phyloP scores from a whole-genome alignment of 345 rosid species.

The Triadica sebifera region DNA sequence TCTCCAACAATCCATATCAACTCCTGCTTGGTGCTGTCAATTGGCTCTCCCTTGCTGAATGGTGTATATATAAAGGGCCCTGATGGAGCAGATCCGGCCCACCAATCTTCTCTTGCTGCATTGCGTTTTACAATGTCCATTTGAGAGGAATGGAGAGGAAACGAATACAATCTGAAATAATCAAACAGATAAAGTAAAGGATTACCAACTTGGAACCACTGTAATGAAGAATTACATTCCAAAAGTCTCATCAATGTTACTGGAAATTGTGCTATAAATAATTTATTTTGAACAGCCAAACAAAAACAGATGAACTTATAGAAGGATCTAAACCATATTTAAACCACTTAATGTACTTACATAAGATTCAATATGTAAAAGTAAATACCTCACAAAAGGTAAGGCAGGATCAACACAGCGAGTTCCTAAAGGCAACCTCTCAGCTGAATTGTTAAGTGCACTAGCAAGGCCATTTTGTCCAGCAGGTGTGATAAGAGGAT shows the following conservation, averaged over 20 bases:
- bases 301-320: background rate
- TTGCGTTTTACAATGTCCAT: slow-evolving; percentile 80
- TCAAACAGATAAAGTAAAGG: slow-evolving; percentile 1
- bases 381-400: slow-evolving; percentile 79
- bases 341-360: background rate
- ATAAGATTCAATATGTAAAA: background rate
- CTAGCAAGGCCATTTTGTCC: slow-evolving; percentile 98
- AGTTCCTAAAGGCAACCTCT: slow-evolving; percentile 90
- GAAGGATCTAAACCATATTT: background rate
- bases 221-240: background rate
- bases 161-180: slow-evolving; percentile 70
- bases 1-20: slow-evolving; percentile 93
- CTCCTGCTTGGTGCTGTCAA: slow-evolving; percentile 76
- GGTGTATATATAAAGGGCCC: slow-evolving; percentile 99
- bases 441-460: slow-evolving; percentile 82
- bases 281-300: background rate
- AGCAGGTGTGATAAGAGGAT: slow-evolving; percentile 94
- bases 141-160: slow-evolving; percentile 81
- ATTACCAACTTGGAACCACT: background rate
- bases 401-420: slow-evolving; percentile 98
- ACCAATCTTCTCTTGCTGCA: slow-evolving; percentile 94
- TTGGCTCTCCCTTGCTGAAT: slow-evolving; percentile 86
- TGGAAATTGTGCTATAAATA: background rate
- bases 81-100: slow-evolving; percentile 92
- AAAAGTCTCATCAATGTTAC: background rate